phyloP scores from a whole-genome alignment of 1,284 basidiomycete species.

The Cryptococcus sp. region DNA sequence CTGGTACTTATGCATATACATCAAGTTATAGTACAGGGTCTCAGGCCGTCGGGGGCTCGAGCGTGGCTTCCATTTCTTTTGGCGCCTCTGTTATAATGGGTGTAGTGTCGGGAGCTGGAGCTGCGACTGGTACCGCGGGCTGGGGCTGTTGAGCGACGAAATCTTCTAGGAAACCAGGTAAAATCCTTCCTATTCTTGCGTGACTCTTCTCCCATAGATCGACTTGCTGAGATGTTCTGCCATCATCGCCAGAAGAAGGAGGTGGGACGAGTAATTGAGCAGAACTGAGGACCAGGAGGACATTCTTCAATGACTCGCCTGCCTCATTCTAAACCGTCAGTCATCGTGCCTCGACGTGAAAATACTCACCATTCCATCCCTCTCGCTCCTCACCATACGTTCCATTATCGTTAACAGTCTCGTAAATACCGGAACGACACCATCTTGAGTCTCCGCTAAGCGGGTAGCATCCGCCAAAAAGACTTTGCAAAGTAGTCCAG shows the following conservation, averaged over 20 bases:
- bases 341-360: neutral
- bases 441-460: slow-evolving; percentile 57
- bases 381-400: slow-evolving; percentile 78
- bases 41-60: too few species aligned
- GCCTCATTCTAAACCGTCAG: slow-evolving; percentile 69
- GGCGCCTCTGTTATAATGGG: too few species aligned
- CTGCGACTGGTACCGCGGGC: too few species aligned
- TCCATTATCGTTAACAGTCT: slow-evolving; percentile 88
- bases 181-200: slow-evolving; percentile 77
- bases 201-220: slow-evolving; percentile 78
- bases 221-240: slow-evolving; percentile 64
- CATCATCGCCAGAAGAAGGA: slow-evolving; percentile 40
- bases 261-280: slow-evolving; percentile 75
- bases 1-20: too few species aligned
- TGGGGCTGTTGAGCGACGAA: slow-evolving; percentile 15
- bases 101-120: too few species aligned
- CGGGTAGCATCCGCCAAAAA: slow-evolving; percentile 89
- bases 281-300: slow-evolving; percentile 92
- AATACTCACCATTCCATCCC: slow-evolving; percentile 74
- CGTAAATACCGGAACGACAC: slow-evolving; percentile 72
- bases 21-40: too few species aligned
- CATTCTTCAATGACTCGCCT: slow-evolving; percentile 94
- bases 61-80: too few species aligned
- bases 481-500: slow-evolving; percentile 83
- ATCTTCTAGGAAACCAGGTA: slow-evolving; percentile 79